phyloP scores from a whole-genome alignment of 108 stramenopile species.

The Cyclotella sp. region DNA sequence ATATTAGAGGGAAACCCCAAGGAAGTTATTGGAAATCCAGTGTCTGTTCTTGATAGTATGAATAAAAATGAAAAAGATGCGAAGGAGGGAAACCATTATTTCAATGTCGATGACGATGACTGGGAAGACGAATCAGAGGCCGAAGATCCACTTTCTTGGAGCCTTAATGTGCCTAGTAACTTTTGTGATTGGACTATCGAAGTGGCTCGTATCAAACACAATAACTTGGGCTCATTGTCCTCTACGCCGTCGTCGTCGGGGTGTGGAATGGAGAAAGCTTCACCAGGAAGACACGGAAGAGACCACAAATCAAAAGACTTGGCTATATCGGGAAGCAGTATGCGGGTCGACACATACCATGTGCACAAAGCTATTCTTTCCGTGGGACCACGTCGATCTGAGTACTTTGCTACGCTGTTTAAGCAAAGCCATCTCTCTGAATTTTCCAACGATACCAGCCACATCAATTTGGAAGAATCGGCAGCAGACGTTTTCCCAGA shows the following conservation, averaged over 20 bases:
- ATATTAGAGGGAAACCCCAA: slow-evolving; percentile 29
- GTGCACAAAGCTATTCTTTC: slow-evolving; percentile 53
- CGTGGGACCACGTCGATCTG: slow-evolving; percentile 53
- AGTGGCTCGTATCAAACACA: slow-evolving; percentile 22
- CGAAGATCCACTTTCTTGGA: slow-evolving; percentile 56
- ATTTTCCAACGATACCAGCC: slow-evolving; percentile 39
- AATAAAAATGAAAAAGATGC: slow-evolving; percentile 35
- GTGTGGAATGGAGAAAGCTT: not conserved
- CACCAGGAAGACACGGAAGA: not conserved
- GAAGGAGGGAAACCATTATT: slow-evolving; percentile 46
- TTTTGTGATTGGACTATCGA: slow-evolving; percentile 58
- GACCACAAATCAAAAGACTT: not conserved
- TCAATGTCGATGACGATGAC: slow-evolving; percentile 49
- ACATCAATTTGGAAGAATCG: slow-evolving; percentile 45
- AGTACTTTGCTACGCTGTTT: slow-evolving; percentile 59
- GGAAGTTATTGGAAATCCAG: slow-evolving; percentile 34
- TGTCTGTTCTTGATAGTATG: slow-evolving; percentile 41
- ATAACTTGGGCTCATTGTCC: not conserved
- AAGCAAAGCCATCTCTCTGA: slow-evolving; percentile 50
- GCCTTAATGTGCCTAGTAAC: slow-evolving; percentile 29
- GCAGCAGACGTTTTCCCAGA: slow-evolving; percentile 55
- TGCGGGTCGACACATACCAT: slow-evolving; percentile 6
- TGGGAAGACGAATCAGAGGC: slow-evolving; percentile 37
- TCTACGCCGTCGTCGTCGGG: no score
- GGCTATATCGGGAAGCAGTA: not conserved